Evolutionary conservation across 73 alveolate genomes (phyloP).

Genomic region (Urostyla sp.): DNA sequence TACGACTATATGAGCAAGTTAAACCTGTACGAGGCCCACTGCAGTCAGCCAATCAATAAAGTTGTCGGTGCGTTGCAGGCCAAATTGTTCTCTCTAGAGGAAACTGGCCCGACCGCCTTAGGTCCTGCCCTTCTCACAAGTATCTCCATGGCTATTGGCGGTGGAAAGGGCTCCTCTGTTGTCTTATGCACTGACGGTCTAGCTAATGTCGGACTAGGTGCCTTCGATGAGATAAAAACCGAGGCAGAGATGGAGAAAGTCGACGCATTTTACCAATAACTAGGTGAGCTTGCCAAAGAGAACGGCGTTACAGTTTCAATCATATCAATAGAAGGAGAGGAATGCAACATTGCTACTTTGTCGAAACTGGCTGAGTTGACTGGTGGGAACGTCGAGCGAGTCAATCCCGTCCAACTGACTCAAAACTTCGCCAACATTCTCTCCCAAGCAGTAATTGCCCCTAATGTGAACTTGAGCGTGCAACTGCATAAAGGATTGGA

Average conservation of each 20-base stretch:
- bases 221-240: slow-evolving; percentile 63
- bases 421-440: slow-evolving; percentile 88
- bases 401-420: slow-evolving; percentile 82
- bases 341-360: slow-evolving; percentile 83
- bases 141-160: slow-evolving; percentile 77
- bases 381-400: slow-evolving; percentile 92
- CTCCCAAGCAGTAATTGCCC: slow-evolving; percentile 84
- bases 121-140: slow-evolving; percentile 94
- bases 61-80: slow-evolving; percentile 63
- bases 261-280: slow-evolving; percentile 81
- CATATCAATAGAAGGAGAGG: slow-evolving; percentile 92
- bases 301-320: slow-evolving; percentile 84
- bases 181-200: slow-evolving; percentile 97
- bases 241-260: slow-evolving; percentile 54
- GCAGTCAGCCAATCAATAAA: slow-evolving; percentile 69
- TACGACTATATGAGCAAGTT: slow-evolving; percentile 67
- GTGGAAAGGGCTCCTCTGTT: slow-evolving; percentile 87
- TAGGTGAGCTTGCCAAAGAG: slow-evolving; percentile 81
- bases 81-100: slow-evolving; percentile 71
- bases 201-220: slow-evolving; percentile 95
- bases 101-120: slow-evolving; percentile 94
- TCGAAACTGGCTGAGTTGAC: slow-evolving; percentile 83
- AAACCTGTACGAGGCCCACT: slow-evolving; percentile 60
- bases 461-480: slow-evolving; percentile 79
- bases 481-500: slow-evolving; percentile 85